Percentiles rank a stretch among this genome's conserved stretches.
Evolutionary conservation across 1,284 basidiomycete genomes (phyloP).

Genomic region (Irpex sp.): DNA sequence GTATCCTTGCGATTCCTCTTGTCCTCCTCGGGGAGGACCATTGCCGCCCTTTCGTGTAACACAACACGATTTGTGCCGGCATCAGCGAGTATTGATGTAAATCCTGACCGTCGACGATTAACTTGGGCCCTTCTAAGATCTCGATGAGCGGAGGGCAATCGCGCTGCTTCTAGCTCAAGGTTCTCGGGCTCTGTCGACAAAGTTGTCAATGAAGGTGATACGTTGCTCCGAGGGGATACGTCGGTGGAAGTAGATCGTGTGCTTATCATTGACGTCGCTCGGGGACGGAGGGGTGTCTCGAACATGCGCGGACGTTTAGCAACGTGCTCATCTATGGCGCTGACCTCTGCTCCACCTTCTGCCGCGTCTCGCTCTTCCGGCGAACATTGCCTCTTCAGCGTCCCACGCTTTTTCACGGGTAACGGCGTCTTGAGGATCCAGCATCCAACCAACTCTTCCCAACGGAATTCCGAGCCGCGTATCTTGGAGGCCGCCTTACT

Average conservation of each 20-base stretch:
- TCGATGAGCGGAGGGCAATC: neutral
- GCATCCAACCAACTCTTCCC: constrained; percentile 41
- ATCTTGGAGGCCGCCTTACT: neutral
- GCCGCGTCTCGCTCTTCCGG: neutral
- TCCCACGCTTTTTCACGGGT: neutral
- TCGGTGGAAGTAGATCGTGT: neutral
- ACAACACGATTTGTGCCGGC: constrained; percentile 38
- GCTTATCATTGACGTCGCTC: constrained; percentile 2
- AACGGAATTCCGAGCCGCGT: constrained; percentile 34
- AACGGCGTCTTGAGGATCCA: constrained; percentile 37
- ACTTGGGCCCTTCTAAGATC: neutral
- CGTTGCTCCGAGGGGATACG: neutral
- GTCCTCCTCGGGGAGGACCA: neutral
- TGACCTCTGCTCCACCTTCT: neutral
- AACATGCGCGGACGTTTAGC: neutral
- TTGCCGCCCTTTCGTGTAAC: constrained; percentile 27
- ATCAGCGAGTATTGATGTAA: constrained; percentile 43
- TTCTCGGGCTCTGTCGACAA: constrained; percentile 9
- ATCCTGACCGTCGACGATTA: constrained; percentile 22
- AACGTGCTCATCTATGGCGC: neutral
- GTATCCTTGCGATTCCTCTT: too few relatives aligned
- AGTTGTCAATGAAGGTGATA: constrained; percentile 4
- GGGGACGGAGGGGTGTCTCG: neutral
- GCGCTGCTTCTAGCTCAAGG: neutral
- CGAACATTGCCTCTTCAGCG: constrained; percentile 3